Base-by-base conservation (phyloP, 2,329 filamentous ascomycete species). In the Cladosporium sp. region DNA sequence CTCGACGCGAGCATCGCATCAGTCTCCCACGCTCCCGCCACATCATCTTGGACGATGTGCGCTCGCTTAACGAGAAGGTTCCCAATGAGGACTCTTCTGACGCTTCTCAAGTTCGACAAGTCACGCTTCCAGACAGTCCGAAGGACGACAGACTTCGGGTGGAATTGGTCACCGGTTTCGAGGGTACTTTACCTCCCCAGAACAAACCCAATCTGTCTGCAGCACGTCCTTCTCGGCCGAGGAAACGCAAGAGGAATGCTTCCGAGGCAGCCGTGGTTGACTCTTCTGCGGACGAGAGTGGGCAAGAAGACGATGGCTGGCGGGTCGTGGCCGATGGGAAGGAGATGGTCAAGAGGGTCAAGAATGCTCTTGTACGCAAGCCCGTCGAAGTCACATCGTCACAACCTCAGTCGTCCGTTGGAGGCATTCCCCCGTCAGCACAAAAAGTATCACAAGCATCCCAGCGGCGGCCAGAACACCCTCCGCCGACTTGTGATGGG, bases 21-120 rank as follows among this genome's bases (percentile, higher is more conserved):
- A 49, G 22, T 15, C 25, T 49, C 6, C 43, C 43, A 15, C 43
- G 43, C 22, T 49, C 43, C 8, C 43, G 22, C 14, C n/a, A 49
- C 43, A 49, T 49, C 43, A 49, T 49, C 25, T 15, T 49, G 22
- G 43, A 49, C 43, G 47, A 51, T 25, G 47, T 51, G 9, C 47
- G 47, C 47, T 51, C 47, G 28, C 30, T 51, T 19, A 51, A 51
- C n/a, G n/a, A n/a, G n/a, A n/a, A n/a, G n/a, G n/a, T n/a, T n/a
- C n/a, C n/a, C n/a, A n/a, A n/a, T n/a, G n/a, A n/a, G n/a, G n/a
- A n/a, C n/a, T n/a, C n/a, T n/a, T n/a, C n/a, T n/a, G n/a, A n/a
- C n/a, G n/a, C n/a, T n/a, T n/a, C n/a, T 25, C 20, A 51, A 51
- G 8, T 15, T n/a, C 22, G 15, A n/a, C 28, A 25, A 51, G 28